phyloP scores from a whole-genome alignment of 192 early-diverging fungal species.

The Podila verticillata region DNA sequence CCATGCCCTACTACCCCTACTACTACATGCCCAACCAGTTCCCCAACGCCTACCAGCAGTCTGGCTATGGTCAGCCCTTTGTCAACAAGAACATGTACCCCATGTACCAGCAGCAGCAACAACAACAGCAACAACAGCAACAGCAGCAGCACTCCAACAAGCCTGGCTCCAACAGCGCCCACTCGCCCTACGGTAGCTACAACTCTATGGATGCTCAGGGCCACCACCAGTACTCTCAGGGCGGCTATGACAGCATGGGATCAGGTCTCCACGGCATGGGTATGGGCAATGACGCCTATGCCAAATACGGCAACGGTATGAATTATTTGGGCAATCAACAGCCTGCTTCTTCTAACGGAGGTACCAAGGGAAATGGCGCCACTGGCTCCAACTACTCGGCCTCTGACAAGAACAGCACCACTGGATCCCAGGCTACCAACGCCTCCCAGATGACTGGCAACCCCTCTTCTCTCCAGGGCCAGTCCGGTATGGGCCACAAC shows the following conservation, averaged over 20 bases:
- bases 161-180: constrained; percentile 39
- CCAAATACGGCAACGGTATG: constrained; percentile 44
- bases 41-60: constrained; percentile 82
- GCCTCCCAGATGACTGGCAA: constrained; percentile 9
- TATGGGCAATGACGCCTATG: constrained; percentile 33
- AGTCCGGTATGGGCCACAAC: constrained; percentile 19
- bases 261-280: constrained; percentile 44
- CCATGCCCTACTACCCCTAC: constrained; percentile 83
- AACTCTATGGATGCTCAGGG: constrained; percentile 35
- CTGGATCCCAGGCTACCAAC: constrained; percentile 17
- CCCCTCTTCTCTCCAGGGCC: constrained; percentile 37
- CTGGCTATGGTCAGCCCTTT: constrained; percentile 89
- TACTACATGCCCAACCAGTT: constrained; percentile 90
- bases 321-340: constrained; percentile 50
- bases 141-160: constrained; percentile 55
- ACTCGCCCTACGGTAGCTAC: constrained; percentile 51
- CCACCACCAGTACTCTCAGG: constrained; percentile 45
- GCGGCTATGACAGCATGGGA: constrained; percentile 49
- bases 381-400: constrained; percentile 11
- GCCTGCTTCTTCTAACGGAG: constrained; percentile 12
- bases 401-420: constrained; percentile 8
- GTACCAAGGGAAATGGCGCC: constrained; percentile 9
- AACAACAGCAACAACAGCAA: constrained; percentile 38
- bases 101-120: constrained; percentile 69
- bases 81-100: constrained; percentile 93